Conservation (phyloP, 148 eudicot species). For the Cornus florida region DNA sequence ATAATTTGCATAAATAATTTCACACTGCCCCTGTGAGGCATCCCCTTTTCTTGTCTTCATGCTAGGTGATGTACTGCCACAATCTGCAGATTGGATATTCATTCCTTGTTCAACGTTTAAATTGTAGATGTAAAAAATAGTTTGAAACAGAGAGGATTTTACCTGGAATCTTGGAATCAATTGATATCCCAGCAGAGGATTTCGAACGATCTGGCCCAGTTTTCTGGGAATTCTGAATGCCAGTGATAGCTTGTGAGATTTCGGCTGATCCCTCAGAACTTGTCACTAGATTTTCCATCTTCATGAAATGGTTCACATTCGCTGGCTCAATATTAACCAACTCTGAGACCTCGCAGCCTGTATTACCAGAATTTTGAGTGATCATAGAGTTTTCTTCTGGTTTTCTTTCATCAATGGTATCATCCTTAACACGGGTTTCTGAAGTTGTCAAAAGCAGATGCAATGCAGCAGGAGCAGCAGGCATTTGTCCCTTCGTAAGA, state of each 20-base stretch:
- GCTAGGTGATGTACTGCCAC: conserved; percentile 13
- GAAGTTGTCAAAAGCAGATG: conserved; percentile 14
- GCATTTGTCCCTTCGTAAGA: conserved; percentile 18
- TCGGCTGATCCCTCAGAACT: conserved; percentile 72
- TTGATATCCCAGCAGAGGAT: conserved; percentile 9
- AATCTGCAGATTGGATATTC: conserved; percentile 29
- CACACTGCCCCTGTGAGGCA: conserved; percentile 20
- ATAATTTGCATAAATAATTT: conserved; percentile 44
- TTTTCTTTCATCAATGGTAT: conserved; percentile 22
- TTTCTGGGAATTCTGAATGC: conserved; percentile 19
- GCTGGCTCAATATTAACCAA: conserved; percentile 14
- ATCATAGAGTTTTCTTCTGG: conserved; percentile 19
- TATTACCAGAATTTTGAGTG: too few species aligned
- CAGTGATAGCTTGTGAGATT: conserved; percentile 46
- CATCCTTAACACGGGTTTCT: conserved; percentile 27
- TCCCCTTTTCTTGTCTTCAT: conserved; percentile 24
- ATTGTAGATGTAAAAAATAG: conserved; percentile 15
- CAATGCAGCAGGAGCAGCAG: conserved; percentile 10
- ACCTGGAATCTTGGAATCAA: conserved; percentile 18
- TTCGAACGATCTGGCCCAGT: conserved; percentile 16
- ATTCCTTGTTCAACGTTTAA: conserved; percentile 32
- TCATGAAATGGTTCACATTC: conserved; percentile 17
- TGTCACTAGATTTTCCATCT: conserved; percentile 35
- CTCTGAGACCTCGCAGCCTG: conserved; percentile 6
- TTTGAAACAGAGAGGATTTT: conserved; percentile 19